Base-by-base conservation (phyloP, 345 rosid genomes). In the Linum trigynum region DNA sequence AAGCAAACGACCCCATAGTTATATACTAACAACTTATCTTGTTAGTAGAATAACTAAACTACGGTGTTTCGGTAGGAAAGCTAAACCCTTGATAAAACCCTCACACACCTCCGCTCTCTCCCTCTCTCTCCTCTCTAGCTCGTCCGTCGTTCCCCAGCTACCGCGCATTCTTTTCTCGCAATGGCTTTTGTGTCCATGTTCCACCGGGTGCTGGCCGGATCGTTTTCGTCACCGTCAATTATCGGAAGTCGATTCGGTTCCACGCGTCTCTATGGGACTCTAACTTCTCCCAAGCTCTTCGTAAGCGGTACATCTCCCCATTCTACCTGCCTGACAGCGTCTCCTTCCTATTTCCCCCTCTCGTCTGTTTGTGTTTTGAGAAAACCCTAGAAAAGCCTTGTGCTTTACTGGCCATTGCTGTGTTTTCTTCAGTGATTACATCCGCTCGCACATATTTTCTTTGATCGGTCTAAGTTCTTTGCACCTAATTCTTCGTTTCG, bases 271-370 rank as follows among this genome's bases (percentile, higher is more conserved):
- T 76, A 68, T 68, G 79, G 90, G 3, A 85, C 92, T 55, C 92
- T 89, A 51, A 84, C 95, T 40, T 81, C 87, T 41, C 95, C 96
- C 14, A 86, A 80, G 80, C 91, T 91, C 75, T 88, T 89, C 80
- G 66, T 91, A 57, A 86, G 90, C 71, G 96, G 96, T 88, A 78
- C 14, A 62, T 39, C 53, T 62, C 16, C 16, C 7, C 11, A 17
- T 23, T 57, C 5, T 17, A 32, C 3, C 61, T 57, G 9, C 3
- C 61, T 57, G 9, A 5, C 60, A 16, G 11, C 32, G 35, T 5
- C 65, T 59, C 38, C 37, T 37, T n/a, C 40, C 63, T 37, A 3
- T 17, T 53, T 60, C 11, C 45, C 32, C 53, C 8, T 45, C 59
- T 59, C 37, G 5, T 37, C 32, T 62, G 14, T 4, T n/a, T 38